Evolutionary conservation across 352 stramenopile genomes (phyloP).

Genomic region (Globisporangium yorkense): DNA sequence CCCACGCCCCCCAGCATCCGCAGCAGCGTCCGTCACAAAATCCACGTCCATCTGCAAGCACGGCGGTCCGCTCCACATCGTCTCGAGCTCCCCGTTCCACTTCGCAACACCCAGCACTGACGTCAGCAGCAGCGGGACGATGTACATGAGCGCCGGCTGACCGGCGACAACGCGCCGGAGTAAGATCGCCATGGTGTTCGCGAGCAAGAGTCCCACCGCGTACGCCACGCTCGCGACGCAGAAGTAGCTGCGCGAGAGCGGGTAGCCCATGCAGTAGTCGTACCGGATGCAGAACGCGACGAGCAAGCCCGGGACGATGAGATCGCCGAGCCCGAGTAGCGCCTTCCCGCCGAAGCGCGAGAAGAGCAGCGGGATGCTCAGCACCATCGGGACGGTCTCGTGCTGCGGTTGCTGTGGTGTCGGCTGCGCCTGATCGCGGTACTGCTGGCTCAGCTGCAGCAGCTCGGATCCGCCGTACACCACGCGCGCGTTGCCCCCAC

Average conservation of each 20-base stretch:
- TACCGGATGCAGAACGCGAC: constrained; percentile 90
- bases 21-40: not conserved
- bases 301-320: constrained; percentile 94
- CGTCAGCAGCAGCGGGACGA: constrained; percentile 87
- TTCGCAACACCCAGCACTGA: constrained; percentile 52
- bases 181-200: constrained; percentile 90
- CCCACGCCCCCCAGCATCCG: not conserved
- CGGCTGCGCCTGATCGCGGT: constrained; percentile 17
- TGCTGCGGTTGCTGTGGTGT: constrained; percentile 53
- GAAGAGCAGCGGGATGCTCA: constrained; percentile 44
- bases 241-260: constrained; percentile 78
- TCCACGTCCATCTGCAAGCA: constrained; percentile 25
- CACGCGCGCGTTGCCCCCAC: constrained; percentile 40
- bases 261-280: constrained; percentile 75
- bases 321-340: constrained; percentile 94
- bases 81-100: constrained; percentile 43
- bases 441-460: constrained; percentile 63
- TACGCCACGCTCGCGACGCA: constrained; percentile 59
- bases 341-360: constrained; percentile 86
- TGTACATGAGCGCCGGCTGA: constrained; percentile 94
- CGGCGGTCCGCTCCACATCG: constrained; percentile 73
- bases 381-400: constrained; percentile 92
- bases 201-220: constrained; percentile 86
- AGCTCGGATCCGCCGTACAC: not conserved
- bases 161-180: constrained; percentile 82